Evolutionary conservation across 2,329 filamentous ascomycete genomes (phyloP).

Genomic region (Clonostachys rhizophaga): DNA sequence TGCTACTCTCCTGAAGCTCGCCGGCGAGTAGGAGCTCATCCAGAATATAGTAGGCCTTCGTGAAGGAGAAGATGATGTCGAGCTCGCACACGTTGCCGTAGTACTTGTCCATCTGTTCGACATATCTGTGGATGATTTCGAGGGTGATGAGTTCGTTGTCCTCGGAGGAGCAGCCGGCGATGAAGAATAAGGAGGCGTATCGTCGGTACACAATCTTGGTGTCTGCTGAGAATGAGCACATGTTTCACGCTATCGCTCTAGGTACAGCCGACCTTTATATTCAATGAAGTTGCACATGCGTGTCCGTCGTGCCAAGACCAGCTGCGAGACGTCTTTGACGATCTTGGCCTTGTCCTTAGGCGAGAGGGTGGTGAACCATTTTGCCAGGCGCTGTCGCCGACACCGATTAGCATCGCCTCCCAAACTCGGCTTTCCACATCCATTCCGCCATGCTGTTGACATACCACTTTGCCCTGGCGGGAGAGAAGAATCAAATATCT

Average conservation of each 20-base stretch:
- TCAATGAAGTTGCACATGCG: constrained; percentile 99
- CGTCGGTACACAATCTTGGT: constrained; percentile 98
- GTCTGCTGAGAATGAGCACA: constrained; percentile 49
- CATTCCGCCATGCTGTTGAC: constrained; percentile 26
- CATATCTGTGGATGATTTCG: constrained; percentile 97
- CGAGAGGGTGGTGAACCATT: constrained; percentile 98
- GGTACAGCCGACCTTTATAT: constrained; percentile 72
- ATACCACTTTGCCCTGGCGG: constrained; percentile 97
- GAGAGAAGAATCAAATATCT: constrained; percentile 98
- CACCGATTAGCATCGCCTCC: constrained; percentile 3
- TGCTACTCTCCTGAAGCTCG: constrained; percentile 97
- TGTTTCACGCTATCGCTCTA: too few relatives aligned
- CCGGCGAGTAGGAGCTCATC: constrained; percentile 93
- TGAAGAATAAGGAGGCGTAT: constrained; percentile 99
- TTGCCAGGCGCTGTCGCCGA: constrained; percentile 76
- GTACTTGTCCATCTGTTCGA: constrained; percentile 99
- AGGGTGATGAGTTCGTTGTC: constrained; percentile 98
- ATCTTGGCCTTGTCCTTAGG: constrained; percentile 99
- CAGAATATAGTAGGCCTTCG: constrained; percentile 98
- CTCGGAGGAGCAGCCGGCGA: constrained; percentile 92
- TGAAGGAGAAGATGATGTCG: constrained; percentile 99
- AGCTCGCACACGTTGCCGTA: constrained; percentile 99
- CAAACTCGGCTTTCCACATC: not conserved
- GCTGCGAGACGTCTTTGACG: constrained; percentile 98
- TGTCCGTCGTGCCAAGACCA: constrained; percentile 90